Conservation (phyloP, 768 basidiomycete species). For the Boletus sp. region DNA sequence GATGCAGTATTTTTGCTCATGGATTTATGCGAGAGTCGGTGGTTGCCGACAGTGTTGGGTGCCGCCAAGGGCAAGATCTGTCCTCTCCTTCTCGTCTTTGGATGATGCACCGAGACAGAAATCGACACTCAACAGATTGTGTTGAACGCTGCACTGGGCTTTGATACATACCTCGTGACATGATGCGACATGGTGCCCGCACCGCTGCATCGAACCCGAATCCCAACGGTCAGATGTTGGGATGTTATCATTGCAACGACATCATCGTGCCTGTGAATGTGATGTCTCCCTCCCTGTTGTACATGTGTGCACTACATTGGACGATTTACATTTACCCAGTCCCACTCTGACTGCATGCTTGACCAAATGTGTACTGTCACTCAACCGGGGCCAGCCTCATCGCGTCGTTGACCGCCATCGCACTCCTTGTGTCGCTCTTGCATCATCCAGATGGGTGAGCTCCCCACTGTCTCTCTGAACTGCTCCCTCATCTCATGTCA, state of each 20-base stretch:
- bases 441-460: slow-evolving; percentile 86
- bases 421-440: slow-evolving; percentile 27
- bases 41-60: slow-evolving; percentile 90
- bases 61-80: slow-evolving; percentile 80
- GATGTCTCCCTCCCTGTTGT: slow-evolving; percentile 14
- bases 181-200: slow-evolving; percentile 34
- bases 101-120: too few relatives aligned
- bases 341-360: slow-evolving; percentile 83
- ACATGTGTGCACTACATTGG: background rate
- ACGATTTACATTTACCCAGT: slow-evolving; percentile 31
- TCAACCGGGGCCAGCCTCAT: slow-evolving; percentile 91
- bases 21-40: slow-evolving; percentile 95
- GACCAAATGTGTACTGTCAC: slow-evolving; percentile 99
- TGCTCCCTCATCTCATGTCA: background rate
- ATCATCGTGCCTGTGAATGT: slow-evolving; percentile 95
- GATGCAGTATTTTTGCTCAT: slow-evolving; percentile 92
- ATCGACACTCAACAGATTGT: slow-evolving; percentile 58
- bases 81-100: background rate
- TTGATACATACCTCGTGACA: slow-evolving; percentile 96
- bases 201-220: slow-evolving; percentile 21
- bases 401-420: slow-evolving; percentile 88
- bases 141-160: slow-evolving; percentile 91
- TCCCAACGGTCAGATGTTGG: slow-evolving; percentile 47
- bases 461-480: background rate
- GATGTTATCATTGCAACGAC: slow-evolving; percentile 98